Evolutionary conservation across 2,329 filamentous ascomycete genomes (phyloP).

Genomic region (Colletotrichum limetticola): DNA sequence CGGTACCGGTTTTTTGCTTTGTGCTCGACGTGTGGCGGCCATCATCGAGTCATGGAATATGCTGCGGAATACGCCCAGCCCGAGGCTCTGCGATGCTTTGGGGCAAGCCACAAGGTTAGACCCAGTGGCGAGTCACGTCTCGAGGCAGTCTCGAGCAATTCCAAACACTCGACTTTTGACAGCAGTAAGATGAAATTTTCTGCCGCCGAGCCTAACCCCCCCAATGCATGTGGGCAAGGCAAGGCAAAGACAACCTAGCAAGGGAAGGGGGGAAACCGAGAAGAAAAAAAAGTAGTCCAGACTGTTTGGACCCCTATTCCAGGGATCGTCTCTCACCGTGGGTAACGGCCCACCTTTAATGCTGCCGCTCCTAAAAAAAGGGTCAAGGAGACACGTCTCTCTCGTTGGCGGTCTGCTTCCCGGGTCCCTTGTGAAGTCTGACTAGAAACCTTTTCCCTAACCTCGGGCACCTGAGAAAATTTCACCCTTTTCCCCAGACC

Average conservation of each 20-base stretch:
- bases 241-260: neutral
- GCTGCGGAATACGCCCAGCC: neutral
- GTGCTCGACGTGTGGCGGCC: neutral
- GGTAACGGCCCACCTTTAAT: slow-evolving; percentile 10
- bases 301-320: slow-evolving; percentile 32
- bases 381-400: slow-evolving; percentile 25
- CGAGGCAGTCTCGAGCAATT: neutral
- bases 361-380: slow-evolving; percentile 18
- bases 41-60: slow-evolving; percentile 21
- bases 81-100: slow-evolving; percentile 10
- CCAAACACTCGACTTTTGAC: slow-evolving; percentile 20
- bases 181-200: slow-evolving; percentile 13
- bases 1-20: neutral
- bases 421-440: neutral
- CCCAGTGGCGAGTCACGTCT: slow-evolving; percentile 25
- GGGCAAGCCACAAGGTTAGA: slow-evolving; percentile 13
- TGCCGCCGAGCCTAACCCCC: slow-evolving; percentile 3
- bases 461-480: slow-evolving; percentile 24
- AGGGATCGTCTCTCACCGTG: slow-evolving; percentile 18
- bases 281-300: neutral
- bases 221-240: slow-evolving; percentile 9
- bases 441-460: slow-evolving; percentile 6
- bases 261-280: neutral
- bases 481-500: neutral
- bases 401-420: slow-evolving; percentile 19